phyloP scores from a whole-genome alignment of 441 rosid species.

The Cnidoscolus chayamansa region DNA sequence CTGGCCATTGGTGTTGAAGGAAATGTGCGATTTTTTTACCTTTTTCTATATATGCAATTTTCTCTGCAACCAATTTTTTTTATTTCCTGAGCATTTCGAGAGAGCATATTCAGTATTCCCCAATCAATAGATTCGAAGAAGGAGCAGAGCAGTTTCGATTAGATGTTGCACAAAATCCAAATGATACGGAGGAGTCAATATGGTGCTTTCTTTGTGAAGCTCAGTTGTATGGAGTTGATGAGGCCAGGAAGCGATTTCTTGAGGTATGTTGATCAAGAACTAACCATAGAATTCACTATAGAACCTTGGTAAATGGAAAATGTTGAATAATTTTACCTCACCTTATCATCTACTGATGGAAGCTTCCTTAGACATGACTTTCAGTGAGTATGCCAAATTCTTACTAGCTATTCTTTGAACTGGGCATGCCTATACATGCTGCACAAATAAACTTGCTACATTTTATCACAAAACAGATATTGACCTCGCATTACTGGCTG shows the following conservation, averaged over 20 bases:
- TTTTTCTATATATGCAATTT: neutral
- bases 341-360: neutral
- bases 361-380: neutral
- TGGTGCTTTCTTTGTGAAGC: conserved; percentile 95
- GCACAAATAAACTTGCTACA: neutral
- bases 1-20: neutral
- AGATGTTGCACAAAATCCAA: conserved; percentile 89
- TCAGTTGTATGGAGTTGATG: conserved; percentile 54
- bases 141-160: conserved; percentile 33
- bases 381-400: neutral
- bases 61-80: neutral
- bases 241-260: conserved; percentile 63
- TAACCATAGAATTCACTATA: neutral
- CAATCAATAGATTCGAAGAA: conserved; percentile 26
- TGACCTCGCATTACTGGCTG: neutral
- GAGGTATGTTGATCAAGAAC: conserved; percentile 39
- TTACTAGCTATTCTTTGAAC: neutral
- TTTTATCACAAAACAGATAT: neutral
- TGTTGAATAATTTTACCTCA: neutral
- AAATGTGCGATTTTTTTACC: neutral
- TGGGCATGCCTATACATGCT: neutral
- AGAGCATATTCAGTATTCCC: neutral
- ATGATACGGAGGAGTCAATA: conserved; percentile 91
- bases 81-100: neutral
- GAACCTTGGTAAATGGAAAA: neutral